Conservation (phyloP, 192 early-diverging fungal species). For the Pilobolus umbonatus region DNA sequence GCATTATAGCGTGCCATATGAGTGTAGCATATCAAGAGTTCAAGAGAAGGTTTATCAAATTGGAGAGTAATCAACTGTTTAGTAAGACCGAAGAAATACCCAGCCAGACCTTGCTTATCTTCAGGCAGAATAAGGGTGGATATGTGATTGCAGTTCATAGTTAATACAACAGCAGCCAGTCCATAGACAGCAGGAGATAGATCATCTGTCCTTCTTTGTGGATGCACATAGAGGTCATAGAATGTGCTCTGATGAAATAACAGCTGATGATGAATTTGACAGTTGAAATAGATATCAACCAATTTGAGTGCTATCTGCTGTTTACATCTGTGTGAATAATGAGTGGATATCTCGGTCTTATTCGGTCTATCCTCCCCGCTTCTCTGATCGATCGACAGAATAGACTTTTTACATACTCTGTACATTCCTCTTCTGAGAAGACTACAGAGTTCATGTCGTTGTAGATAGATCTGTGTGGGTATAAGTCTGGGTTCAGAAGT, state of each 20-base stretch:
- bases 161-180: constrained; percentile 13
- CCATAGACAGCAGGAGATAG: constrained; percentile 17
- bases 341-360: background rate
- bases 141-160: constrained; percentile 21
- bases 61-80: background rate
- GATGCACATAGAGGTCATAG: constrained; percentile 11
- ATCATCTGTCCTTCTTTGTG: background rate
- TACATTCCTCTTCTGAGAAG: constrained; percentile 2
- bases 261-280: constrained; percentile 4
- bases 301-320: background rate
- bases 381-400: background rate
- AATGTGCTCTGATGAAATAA: constrained; percentile 16
- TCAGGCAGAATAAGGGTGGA: constrained; percentile 1
- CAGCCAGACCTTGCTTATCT: background rate
- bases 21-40: constrained; percentile 3
- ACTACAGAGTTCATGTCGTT: background rate
- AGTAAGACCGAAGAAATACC: constrained; percentile 17
- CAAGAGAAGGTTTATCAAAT: constrained; percentile 17
- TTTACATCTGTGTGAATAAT: background rate
- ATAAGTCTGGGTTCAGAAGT: background rate
- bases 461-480: constrained; percentile 5
- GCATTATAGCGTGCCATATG: constrained; percentile 16
- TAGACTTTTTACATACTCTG: background rate
- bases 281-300: constrained; percentile 8
- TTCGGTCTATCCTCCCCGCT: background rate